Percentiles rank a stretch among this genome's conserved stretches.
Conservation (phyloP, 192 early-diverging fungal species). For the Podochytrium sp. region DNA sequence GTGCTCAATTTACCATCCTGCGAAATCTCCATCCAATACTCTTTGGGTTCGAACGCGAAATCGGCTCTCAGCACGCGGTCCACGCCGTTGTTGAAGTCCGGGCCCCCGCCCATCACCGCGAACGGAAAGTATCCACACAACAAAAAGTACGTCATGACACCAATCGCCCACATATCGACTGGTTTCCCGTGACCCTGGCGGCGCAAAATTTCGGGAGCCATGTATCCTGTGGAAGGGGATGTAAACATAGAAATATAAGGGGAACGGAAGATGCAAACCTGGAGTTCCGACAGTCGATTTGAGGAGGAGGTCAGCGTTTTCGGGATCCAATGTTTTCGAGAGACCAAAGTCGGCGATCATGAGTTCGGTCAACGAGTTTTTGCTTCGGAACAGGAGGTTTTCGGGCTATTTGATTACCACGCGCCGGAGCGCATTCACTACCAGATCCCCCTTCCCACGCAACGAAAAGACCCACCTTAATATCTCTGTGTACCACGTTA, state of each 20-base stretch:
- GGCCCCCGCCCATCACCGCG: background rate
- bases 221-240: no score
- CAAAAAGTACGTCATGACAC: slow-evolving; percentile 57
- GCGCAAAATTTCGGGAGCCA: slow-evolving; percentile 49
- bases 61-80: slow-evolving; percentile 48
- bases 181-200: slow-evolving; percentile 71
- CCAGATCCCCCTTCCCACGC: background rate
- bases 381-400: slow-evolving; percentile 34
- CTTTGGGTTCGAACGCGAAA: slow-evolving; percentile 51
- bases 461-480: slow-evolving; percentile 24
- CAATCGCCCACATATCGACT: slow-evolving; percentile 81
- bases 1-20: slow-evolving; percentile 25
- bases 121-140: slow-evolving; percentile 62
- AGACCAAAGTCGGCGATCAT: slow-evolving; percentile 76
- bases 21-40: slow-evolving; percentile 77
- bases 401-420: slow-evolving; percentile 40
- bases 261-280: no score
- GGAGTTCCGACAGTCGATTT: slow-evolving; percentile 66
- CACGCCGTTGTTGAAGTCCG: slow-evolving; percentile 20
- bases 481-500: slow-evolving; percentile 79
- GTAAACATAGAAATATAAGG: no score
- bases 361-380: slow-evolving; percentile 14
- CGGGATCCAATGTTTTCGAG: slow-evolving; percentile 62
- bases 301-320: slow-evolving; percentile 48
- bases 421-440: background rate